phyloP scores from a whole-genome alignment of 495 filamentous ascomycete genomes.

The Aspergillus asperescens region DNA sequence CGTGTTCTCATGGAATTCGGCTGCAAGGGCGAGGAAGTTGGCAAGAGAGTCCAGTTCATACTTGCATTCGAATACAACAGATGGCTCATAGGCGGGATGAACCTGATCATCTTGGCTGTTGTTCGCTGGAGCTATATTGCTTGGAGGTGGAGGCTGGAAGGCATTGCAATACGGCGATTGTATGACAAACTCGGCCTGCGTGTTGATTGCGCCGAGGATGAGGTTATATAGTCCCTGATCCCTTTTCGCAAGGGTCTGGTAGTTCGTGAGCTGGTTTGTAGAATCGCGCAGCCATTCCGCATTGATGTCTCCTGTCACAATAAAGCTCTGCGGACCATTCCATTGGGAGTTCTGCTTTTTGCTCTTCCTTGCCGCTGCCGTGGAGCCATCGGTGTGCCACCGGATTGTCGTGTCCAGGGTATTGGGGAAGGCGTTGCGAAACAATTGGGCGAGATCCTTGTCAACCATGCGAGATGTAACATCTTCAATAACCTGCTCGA shows the following conservation, averaged over 20 bases:
- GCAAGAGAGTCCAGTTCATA: slow-evolving; percentile 97
- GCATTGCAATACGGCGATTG: slow-evolving; percentile 96
- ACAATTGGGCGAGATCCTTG: slow-evolving; percentile 84
- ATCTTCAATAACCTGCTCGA: slow-evolving; percentile 83
- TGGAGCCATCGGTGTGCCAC: slow-evolving; percentile 58
- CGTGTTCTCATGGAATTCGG: slow-evolving; percentile 79
- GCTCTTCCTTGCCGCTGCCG: slow-evolving; percentile 30
- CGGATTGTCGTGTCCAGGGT: slow-evolving; percentile 89
- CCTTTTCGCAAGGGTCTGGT: slow-evolving; percentile 75
- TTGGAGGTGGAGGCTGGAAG: slow-evolving; percentile 88
- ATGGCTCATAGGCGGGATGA: slow-evolving; percentile 78
- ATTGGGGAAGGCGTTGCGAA: slow-evolving; percentile 96
- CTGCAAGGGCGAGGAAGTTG: slow-evolving; percentile 79
- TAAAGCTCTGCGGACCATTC: slow-evolving; percentile 84
- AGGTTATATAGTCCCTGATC: slow-evolving; percentile 70
- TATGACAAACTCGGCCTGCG: slow-evolving; percentile 91
- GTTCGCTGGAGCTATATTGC: slow-evolving; percentile 58
- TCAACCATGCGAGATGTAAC: slow-evolving; percentile 74
- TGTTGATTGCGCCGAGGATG: slow-evolving; percentile 93
- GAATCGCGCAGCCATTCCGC: slow-evolving; percentile 98
- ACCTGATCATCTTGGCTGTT: slow-evolving; percentile 80
- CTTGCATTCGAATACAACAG: slow-evolving; percentile 93
- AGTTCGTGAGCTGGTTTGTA: slow-evolving; percentile 89
- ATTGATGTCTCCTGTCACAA: slow-evolving; percentile 98
- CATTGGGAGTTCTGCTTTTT: slow-evolving; percentile 57